These are phyloP conservation scores for Hypoxylon sp. DNA, from an alignment of 2,329 filamentous ascomycete genomes.

Conservation along the genomic window DNA sequence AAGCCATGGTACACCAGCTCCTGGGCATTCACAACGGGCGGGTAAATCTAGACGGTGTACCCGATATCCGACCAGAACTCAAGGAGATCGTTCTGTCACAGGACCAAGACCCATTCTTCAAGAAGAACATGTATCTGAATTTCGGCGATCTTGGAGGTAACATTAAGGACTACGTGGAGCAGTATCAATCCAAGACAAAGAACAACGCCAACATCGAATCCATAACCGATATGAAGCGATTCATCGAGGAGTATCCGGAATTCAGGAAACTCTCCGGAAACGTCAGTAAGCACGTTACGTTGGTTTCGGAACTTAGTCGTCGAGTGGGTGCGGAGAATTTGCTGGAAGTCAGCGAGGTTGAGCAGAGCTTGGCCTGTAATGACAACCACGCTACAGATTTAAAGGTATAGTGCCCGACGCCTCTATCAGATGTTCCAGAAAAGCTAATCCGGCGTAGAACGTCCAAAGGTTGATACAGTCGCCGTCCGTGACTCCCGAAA, in stretches of 20 bases:
- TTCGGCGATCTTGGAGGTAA: slow-evolving; percentile 96
- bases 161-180: slow-evolving; percentile 98
- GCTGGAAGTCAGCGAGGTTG: slow-evolving; percentile 96
- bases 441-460: slow-evolving; percentile 66
- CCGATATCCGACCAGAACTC: slow-evolving; percentile 86
- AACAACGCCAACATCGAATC: slow-evolving; percentile 96
- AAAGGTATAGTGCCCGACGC: slow-evolving; percentile 71
- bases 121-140: slow-evolving; percentile 98
- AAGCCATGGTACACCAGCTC: slow-evolving; percentile 99
- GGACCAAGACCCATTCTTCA: slow-evolving; percentile 99
- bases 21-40: slow-evolving; percentile 95
- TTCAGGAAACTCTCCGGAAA: slow-evolving; percentile 98
- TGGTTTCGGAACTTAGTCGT: slow-evolving; percentile 93
- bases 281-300: slow-evolving; percentile 97
- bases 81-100: slow-evolving; percentile 96
- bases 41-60: slow-evolving; percentile 87
- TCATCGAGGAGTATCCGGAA: slow-evolving; percentile 98
- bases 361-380: slow-evolving; percentile 96
- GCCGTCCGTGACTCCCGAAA: slow-evolving; percentile 80
- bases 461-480: slow-evolving; percentile 90
- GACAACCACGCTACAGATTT: slow-evolving; percentile 93
- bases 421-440: background rate
- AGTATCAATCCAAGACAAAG: slow-evolving; percentile 98
- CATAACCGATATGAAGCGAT: slow-evolving; percentile 98
- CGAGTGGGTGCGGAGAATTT: slow-evolving; percentile 88